Evolutionary conservation across 2,329 filamentous ascomycete species (phyloP), one percentile per base, ranked within the genome.

Genomic region (Fusarium tanahbumbuense): DNA sequence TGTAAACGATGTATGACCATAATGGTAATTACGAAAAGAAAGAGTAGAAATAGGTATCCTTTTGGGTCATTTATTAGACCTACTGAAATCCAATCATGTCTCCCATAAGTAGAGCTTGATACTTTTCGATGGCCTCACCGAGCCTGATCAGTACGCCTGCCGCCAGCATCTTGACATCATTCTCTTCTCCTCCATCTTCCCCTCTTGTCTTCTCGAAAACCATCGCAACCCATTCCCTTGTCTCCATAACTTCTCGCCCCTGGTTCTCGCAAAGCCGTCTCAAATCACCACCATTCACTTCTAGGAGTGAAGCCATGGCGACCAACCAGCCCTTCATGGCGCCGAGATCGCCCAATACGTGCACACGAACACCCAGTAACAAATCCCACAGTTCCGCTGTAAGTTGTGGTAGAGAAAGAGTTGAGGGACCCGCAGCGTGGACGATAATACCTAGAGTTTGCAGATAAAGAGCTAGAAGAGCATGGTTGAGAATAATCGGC

Each of bases 371-470:
- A 4, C 87, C 73, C 1, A 98, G 87, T 5, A 98, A 83, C n/a
- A 99, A 81, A 47, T 91, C 87, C 88, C 94, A 94, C 20, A 97
- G 87, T 79, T 98, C 93, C 12, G 89, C 84, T 2, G 94, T 98
- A 84, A 98, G 90, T 58, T 93, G 89, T 2, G 91, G 89, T 1
- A 98, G 86, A 3, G 88, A 85, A 0, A 94, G 84, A 0, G 92
- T 94, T 56, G 91, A 89, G 0, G 94, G 92, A 0, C 96, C 96
- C 0, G 92, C 88, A 0, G 95, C 92, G 72, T 97, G 91, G 47
- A 98, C 82, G 34, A 97, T 83, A 10, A 99, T 83, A 2, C 92
- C 91, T 0, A 98, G 84, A 0, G 96, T 99, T 78, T 97, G 94
- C 34, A 98, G 83, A 78, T 93, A 96, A 11, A 94, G 87, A 0